These are phyloP conservation scores for Ceratobasidium sp. DNA, from an alignment of 1,284 basidiomycete species.

Conservation along the genomic window DNA sequence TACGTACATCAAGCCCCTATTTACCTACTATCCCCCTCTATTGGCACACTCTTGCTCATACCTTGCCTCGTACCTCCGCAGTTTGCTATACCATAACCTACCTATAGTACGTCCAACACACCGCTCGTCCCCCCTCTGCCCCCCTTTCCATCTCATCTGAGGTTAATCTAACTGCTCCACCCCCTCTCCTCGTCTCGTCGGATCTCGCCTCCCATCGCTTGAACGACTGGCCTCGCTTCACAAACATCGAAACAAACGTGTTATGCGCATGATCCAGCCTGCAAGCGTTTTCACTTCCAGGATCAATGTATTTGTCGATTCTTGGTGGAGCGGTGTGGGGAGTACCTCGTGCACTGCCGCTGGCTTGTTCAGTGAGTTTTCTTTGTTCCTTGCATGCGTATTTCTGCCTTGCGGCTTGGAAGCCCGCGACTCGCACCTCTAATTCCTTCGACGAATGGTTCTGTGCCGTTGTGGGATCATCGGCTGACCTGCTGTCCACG, in stretches of 20 bases:
- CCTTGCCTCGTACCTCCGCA: conserved; percentile 51
- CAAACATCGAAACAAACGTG: neutral
- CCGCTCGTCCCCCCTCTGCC: neutral
- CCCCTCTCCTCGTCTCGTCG: neutral
- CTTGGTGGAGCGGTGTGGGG: conserved; percentile 97
- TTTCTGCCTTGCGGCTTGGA: neutral
- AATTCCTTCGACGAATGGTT: neutral
- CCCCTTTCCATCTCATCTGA: conserved; percentile 22
- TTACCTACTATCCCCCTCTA: neutral
- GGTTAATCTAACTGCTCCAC: neutral
- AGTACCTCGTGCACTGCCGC: conserved; percentile 84
- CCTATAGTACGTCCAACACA: conserved; percentile 72
- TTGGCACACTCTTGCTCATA: neutral
- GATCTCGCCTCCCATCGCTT: conserved; percentile 11
- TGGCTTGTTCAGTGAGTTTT: conserved; percentile 78
- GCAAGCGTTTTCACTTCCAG: conserved; percentile 96
- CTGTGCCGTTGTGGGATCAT: neutral
- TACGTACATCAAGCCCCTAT: conserved; percentile 19
- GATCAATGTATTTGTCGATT: conserved; percentile 98
- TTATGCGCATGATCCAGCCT: conserved; percentile 68
- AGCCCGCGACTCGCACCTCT: neutral
- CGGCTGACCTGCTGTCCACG: neutral
- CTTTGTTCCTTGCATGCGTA: neutral
- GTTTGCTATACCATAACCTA: conserved; percentile 88
- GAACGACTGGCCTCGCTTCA: conserved; percentile 10